Evolutionary conservation across 2,329 filamentous ascomycete species (phyloP), one percentile per base, ranked within the genome.

Genomic region (Pestalotiopsis fici): DNA sequence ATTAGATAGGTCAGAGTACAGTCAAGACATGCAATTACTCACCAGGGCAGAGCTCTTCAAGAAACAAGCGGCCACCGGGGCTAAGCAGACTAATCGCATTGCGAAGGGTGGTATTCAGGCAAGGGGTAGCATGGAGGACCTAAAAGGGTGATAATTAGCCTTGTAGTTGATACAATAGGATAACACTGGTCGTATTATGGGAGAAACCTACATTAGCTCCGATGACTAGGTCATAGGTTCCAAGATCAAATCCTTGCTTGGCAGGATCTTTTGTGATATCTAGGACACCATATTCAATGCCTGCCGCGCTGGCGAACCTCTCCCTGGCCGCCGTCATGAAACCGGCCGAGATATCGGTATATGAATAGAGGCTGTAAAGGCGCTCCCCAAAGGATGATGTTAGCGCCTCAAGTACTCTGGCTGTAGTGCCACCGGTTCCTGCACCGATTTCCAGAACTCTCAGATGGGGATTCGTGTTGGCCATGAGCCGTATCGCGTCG

Each of bases 321-420:
- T 69, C 66, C 61, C 66, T 43, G 1, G 71, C 71, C 13, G 25
- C 35, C 11, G 13, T 50, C 25, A 73, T 69, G 60, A 71, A 73
- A 7, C 68, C 66, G 18, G 63, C 23, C 6, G 68, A 69, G 50
- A 73, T 61, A 59, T 73, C 71, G 9, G 71, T 73, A 59, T 65
- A 71, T 18, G 25, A 27, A 25, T 65, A 65, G 3, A 21, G 7
- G 2, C 28, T 43, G 31, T 59, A 65, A 43, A 23, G 15, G n/a
- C 12, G 57, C 9, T 23, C 25, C n/a, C 7, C 27, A 6, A 4
- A 65, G 21, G 18, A 39, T 23, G 15, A 21, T 23, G 2, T 13
- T 4, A 31, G 28, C 28, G 4, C 28, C 28, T 31, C 9, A 4
- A 31, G 9, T 4, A 31, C 9, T 9, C 9, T 31, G 28, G 28